phyloP scores from a whole-genome alignment of 345 rosid species.

The Ricinus communis region DNA sequence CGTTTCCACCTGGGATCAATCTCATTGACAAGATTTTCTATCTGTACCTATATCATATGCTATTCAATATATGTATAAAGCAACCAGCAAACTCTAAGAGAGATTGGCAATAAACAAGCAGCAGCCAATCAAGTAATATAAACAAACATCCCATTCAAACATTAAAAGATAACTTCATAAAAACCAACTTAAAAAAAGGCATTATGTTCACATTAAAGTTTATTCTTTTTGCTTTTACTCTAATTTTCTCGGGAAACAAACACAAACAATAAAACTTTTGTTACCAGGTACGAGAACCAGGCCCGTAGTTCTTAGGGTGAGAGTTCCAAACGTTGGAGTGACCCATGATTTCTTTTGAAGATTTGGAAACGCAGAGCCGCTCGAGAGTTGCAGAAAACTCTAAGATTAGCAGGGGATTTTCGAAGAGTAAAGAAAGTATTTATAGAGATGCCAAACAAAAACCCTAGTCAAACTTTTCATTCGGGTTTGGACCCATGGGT shows the following conservation, averaged over 20 bases:
- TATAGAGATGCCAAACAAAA: background rate
- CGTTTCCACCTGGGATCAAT: too few relatives aligned
- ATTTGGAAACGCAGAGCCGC: background rate
- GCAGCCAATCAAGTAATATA: too few relatives aligned
- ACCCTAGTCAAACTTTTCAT: conserved; percentile 6
- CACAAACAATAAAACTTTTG: background rate
- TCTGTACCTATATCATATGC: too few relatives aligned
- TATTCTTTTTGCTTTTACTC: background rate
- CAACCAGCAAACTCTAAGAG: too few relatives aligned
- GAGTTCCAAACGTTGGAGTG: conserved; percentile 59
- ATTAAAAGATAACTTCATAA: too few relatives aligned
- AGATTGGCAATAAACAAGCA: too few relatives aligned
- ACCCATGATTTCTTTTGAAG: conserved; percentile 30
- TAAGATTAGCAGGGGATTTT: background rate
- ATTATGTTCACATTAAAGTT: too few relatives aligned
- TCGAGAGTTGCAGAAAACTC: background rate
- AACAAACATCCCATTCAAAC: too few relatives aligned
- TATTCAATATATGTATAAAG: too few relatives aligned
- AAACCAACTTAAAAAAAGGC: too few relatives aligned
- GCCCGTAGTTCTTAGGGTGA: conserved; percentile 59
- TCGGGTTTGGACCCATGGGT: conserved; percentile 2
- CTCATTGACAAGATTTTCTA: too few relatives aligned
- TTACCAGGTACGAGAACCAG: conserved; percentile 59
- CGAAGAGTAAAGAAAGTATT: background rate
- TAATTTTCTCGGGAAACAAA: background rate